Percentiles rank a stretch among this genome's conserved stretches.
Conservation (phyloP, 768 basidiomycete genomes). For the Termitomyces sp. region DNA sequence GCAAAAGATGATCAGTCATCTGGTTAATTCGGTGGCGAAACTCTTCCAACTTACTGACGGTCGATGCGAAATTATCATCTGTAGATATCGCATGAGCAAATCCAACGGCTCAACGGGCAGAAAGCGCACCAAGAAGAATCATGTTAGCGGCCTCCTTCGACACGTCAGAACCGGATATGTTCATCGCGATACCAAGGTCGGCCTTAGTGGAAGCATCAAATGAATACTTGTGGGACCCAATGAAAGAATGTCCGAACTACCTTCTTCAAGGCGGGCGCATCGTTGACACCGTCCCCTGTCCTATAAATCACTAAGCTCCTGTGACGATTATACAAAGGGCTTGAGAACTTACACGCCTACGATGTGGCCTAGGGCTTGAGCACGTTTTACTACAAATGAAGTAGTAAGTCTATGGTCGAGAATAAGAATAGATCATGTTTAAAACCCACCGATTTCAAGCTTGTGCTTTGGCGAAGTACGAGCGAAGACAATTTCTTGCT, state of each 20-base stretch:
- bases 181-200: slow-evolving; percentile 72
- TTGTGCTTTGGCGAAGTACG: slow-evolving; percentile 71
- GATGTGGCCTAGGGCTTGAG: slow-evolving; percentile 65
- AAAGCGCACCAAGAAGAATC: slow-evolving; percentile 54
- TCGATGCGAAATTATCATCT: slow-evolving; percentile 73
- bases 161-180: slow-evolving; percentile 69
- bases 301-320: slow-evolving; percentile 21
- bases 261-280: slow-evolving; percentile 67
- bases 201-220: slow-evolving; percentile 29
- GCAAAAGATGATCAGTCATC: slow-evolving; percentile 1
- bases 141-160: slow-evolving; percentile 74
- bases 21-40: neutral
- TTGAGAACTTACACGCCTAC: slow-evolving; percentile 56
- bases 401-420: neutral
- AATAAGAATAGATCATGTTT: neutral
- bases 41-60: slow-evolving; percentile 47
- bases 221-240: neutral
- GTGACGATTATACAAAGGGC: neutral
- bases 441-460: slow-evolving; percentile 56
- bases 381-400: slow-evolving; percentile 50
- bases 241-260: slow-evolving; percentile 12
- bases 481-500: slow-evolving; percentile 68
- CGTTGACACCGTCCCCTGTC: slow-evolving; percentile 71
- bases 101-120: neutral
- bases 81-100: neutral